Conservation (phyloP, 768 basidiomycete genomes). For the Amanita exitialis region DNA sequence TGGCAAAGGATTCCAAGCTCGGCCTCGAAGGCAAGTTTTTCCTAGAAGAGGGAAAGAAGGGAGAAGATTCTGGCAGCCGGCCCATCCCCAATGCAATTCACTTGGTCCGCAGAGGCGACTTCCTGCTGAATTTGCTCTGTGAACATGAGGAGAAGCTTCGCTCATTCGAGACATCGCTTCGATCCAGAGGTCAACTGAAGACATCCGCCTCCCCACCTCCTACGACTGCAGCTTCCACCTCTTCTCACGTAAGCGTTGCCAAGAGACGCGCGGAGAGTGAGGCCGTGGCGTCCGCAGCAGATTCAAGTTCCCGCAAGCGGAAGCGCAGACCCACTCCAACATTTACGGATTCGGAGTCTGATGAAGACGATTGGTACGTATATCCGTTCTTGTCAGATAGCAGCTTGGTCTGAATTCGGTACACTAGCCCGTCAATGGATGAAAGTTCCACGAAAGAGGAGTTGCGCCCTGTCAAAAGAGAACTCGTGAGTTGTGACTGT, state of each 20-base stretch:
- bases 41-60: constrained; percentile 95
- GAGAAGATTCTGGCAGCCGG: constrained; percentile 71
- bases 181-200: constrained; percentile 61
- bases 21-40: constrained; percentile 91
- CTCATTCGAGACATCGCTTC: constrained; percentile 75
- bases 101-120: constrained; percentile 94
- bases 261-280: constrained; percentile 82
- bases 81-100: constrained; percentile 98
- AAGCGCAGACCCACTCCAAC: constrained; percentile 95
- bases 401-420: constrained; percentile 7
- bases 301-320: constrained; percentile 57
- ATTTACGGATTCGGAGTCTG: constrained; percentile 87
- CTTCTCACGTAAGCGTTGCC: constrained; percentile 46
- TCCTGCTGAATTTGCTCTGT: constrained; percentile 71
- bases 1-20: constrained; percentile 80
- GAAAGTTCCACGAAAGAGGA: constrained; percentile 90
- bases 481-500: constrained; percentile 51
- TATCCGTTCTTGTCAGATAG: neutral
- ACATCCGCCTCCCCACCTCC: constrained; percentile 70
- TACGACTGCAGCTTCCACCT: constrained; percentile 57
- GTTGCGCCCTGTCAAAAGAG: constrained; percentile 92
- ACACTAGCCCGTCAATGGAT: constrained; percentile 84
- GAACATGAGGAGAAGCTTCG: constrained; percentile 89
- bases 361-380: constrained; percentile 78
- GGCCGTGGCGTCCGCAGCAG: constrained; percentile 74